These are phyloP conservation scores for Microbotryum scabiosae DNA, from an alignment of 1,284 basidiomycete genomes.

Conservation along the genomic window DNA sequence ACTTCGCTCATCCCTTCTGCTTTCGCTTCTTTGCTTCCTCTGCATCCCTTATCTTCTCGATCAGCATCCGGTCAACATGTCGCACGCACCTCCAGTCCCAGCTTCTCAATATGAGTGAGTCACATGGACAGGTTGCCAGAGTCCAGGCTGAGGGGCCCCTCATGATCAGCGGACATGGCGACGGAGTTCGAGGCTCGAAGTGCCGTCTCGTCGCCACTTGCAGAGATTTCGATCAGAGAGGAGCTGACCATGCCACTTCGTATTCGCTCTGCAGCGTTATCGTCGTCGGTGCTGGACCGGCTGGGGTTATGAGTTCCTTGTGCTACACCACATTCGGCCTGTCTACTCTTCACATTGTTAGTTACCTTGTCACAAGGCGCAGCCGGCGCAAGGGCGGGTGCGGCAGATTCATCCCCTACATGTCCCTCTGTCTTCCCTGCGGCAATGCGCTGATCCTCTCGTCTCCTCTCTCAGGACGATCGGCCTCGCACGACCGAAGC, in stretches of 20 bases:
- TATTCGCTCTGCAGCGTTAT: conserved; percentile 11
- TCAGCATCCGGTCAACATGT: no score
- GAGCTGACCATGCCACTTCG: not conserved
- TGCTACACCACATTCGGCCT: conserved; percentile 32
- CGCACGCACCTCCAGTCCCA: not conserved
- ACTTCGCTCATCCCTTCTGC: no score
- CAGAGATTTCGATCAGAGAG: not conserved
- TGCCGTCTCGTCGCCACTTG: not conserved
- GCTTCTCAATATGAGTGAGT: conserved; percentile 1
- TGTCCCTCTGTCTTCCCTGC: no score
- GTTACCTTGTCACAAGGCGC: not conserved
- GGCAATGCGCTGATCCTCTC: no score
- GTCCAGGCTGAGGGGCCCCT: not conserved
- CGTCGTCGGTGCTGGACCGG: conserved; percentile 29
- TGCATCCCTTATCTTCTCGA: no score
- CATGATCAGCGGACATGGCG: no score
- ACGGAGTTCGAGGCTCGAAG: no score
- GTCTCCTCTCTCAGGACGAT: conserved; percentile 30
- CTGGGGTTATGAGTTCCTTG: conserved; percentile 25
- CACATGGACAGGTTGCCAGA: no score
- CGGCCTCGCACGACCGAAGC: conserved; percentile 41
- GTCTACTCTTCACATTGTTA: conserved; percentile 30
- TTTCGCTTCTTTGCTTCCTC: no score
- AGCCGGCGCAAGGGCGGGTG: no score
- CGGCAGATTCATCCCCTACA: no score